Percentiles rank a stretch among this genome's conserved stretches.
Conservation (phyloP, 2,329 filamentous ascomycete genomes). For the Colletotrichum sp. region DNA sequence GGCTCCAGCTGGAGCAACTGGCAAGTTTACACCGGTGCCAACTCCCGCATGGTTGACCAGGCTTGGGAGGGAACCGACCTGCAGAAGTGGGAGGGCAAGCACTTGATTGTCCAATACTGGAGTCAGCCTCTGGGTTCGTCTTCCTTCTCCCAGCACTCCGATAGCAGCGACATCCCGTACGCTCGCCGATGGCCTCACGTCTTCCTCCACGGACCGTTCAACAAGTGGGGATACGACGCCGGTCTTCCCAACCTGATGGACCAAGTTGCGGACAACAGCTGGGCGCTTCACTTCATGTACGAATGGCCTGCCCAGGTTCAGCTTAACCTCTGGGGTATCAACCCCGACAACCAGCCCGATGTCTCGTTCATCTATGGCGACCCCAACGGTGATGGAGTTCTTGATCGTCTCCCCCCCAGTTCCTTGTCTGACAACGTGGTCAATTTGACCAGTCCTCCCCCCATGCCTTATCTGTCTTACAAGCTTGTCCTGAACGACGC, state of each 20-base stretch:
- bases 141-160: constrained; percentile 63
- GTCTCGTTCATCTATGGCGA: constrained; percentile 64
- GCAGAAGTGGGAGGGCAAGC: constrained; percentile 65
- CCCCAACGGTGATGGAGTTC: constrained; percentile 62
- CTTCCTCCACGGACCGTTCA: constrained; percentile 66
- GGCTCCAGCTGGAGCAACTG: constrained; percentile 63
- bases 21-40: constrained; percentile 57
- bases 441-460: constrained; percentile 61
- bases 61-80: constrained; percentile 62
- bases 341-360: constrained; percentile 65
- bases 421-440: constrained; percentile 59
- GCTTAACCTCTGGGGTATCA: constrained; percentile 71
- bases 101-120: constrained; percentile 69
- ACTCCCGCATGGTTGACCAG: constrained; percentile 49
- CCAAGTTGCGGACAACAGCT: constrained; percentile 50
- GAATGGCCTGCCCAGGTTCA: constrained; percentile 68
- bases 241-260: constrained; percentile 36
- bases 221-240: constrained; percentile 67
- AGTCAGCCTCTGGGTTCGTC: constrained; percentile 62
- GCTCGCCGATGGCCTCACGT: constrained; percentile 63
- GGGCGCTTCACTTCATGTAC: constrained; percentile 64
- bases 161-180: constrained; percentile 39
- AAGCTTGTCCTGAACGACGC: constrained; percentile 59
- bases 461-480: constrained; percentile 58
- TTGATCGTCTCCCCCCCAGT: constrained; percentile 66